A percentile compares a stretch with the other conserved stretches of the same genome.
phyloP scores from a whole-genome alignment of 169 alveolate species.

The Plasmodium sp. region DNA sequence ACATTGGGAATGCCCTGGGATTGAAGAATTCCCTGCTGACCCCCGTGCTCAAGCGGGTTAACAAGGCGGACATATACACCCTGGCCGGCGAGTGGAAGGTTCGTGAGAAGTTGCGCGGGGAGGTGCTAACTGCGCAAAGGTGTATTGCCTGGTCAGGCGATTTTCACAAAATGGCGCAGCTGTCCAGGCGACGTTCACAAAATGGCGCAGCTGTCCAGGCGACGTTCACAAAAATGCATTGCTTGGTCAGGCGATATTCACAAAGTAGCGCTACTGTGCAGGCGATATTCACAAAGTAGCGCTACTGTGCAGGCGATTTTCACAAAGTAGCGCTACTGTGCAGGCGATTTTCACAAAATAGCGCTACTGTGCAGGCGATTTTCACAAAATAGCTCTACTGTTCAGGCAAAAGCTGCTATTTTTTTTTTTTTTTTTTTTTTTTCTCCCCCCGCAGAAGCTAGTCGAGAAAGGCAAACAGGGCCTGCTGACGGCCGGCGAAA shows the following conservation, averaged over 20 bases:
- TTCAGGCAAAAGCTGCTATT: neutral
- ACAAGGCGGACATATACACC: slow-evolving; percentile 57
- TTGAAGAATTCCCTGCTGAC: slow-evolving; percentile 75
- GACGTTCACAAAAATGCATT: too few relatives aligned
- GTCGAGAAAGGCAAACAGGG: slow-evolving; percentile 90
- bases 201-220: neutral
- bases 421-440: slow-evolving; percentile 12
- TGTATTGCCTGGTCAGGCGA: neutral
- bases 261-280: too few relatives aligned
- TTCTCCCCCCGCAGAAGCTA: slow-evolving; percentile 76
- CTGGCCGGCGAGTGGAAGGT: slow-evolving; percentile 79
- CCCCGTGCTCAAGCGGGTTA: slow-evolving; percentile 75
- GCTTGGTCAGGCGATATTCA: too few relatives aligned
- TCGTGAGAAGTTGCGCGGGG: neutral
- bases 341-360: too few relatives aligned
- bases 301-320: too few relatives aligned
- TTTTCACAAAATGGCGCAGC: neutral
- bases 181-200: too few relatives aligned
- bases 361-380: too few relatives aligned
- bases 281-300: too few relatives aligned
- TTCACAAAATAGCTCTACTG: too few relatives aligned
- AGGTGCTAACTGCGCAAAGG: too few relatives aligned
- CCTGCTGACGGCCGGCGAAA: slow-evolving; percentile 83
- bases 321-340: too few relatives aligned
- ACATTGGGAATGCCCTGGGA: slow-evolving; percentile 80